Evolutionary conservation across 2,329 filamentous ascomycete genomes (phyloP).

Genomic region (Penicillium psychrosexuale): DNA sequence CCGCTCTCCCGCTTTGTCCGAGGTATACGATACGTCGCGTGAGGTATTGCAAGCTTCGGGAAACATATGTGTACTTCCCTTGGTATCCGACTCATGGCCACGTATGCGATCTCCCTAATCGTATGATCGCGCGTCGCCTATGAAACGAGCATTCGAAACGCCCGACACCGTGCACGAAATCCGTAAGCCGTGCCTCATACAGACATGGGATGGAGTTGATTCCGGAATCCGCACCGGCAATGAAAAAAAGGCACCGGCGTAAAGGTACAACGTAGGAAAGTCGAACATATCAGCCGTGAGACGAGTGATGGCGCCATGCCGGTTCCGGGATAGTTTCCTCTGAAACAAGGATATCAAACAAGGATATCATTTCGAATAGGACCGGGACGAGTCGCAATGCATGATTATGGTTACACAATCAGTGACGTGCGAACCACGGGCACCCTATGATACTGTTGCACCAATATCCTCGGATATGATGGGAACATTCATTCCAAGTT

Average conservation of each 20-base stretch:
- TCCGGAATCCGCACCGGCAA: not conserved
- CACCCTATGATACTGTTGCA: slow-evolving; percentile 11
- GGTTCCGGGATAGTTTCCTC: not conserved
- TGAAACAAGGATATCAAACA: slow-evolving; percentile 13
- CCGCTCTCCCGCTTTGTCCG: not conserved
- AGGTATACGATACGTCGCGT: not conserved
- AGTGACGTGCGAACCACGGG: slow-evolving; percentile 10
- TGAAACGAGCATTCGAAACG: not conserved
- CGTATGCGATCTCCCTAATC: not conserved
- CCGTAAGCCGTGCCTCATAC: not conserved
- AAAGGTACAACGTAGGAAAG: not conserved
- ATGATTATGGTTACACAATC: slow-evolving; percentile 13
- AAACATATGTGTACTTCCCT: not conserved
- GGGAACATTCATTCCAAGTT: not conserved
- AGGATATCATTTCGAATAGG: slow-evolving; percentile 11
- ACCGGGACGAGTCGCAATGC: slow-evolving; percentile 5
- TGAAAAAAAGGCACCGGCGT: not conserved
- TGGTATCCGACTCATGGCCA: not conserved
- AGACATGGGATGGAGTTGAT: not conserved
- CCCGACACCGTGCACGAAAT: not conserved
- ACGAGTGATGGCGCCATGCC: not conserved
- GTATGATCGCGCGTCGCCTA: not conserved
- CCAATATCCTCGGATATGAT: slow-evolving; percentile 5
- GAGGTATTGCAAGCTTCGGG: not conserved
- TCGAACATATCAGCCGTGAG: not conserved